Percentiles rank a stretch among this genome's conserved stretches.
phyloP scores from a whole-genome alignment of 768 basidiomycete species.

The Mycena sanguinolenta region DNA sequence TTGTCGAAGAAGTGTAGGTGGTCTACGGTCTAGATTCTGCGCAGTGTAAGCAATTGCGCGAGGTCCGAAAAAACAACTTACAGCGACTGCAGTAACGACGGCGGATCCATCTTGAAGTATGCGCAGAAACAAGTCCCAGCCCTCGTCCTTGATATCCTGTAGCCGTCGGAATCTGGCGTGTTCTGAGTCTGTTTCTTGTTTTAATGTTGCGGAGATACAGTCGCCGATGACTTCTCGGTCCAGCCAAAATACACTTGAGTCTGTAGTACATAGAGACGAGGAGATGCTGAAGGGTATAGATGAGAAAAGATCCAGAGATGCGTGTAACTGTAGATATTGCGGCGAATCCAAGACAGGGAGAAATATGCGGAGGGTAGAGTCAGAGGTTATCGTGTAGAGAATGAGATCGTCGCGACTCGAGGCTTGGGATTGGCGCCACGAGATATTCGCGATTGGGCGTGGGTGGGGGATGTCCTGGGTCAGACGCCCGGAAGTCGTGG shows the following conservation, averaged over 20 bases:
- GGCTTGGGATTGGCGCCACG: constrained; percentile 79
- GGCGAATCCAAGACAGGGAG: constrained; percentile 91
- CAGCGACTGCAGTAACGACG: constrained; percentile 78
- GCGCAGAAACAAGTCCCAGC: constrained; percentile 85
- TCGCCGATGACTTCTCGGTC: constrained; percentile 71
- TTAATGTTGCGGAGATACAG: constrained; percentile 59
- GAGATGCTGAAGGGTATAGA: constrained; percentile 61
- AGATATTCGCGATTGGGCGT: constrained; percentile 74
- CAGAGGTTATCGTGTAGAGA: constrained; percentile 87
- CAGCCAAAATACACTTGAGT: constrained; percentile 76
- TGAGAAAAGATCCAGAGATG: constrained; percentile 79
- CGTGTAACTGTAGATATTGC: constrained; percentile 86
- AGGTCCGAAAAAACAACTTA: constrained; percentile 54
- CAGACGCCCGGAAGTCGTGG: constrained; percentile 78
- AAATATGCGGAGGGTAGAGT: constrained; percentile 87
- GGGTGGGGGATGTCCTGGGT: constrained; percentile 81
- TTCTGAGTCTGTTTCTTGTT: constrained; percentile 52
- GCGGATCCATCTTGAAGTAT: constrained; percentile 81
- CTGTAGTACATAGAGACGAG: constrained; percentile 46
- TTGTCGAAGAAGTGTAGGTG: constrained; percentile 84
- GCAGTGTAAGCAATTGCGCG: neutral
- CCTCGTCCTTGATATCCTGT: constrained; percentile 75
- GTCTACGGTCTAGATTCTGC: constrained; percentile 90
- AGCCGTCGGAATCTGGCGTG: constrained; percentile 63
- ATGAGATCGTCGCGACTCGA: constrained; percentile 81